Conservation (phyloP, 1,284 basidiomycete species). For the Naganishia sp. region DNA sequence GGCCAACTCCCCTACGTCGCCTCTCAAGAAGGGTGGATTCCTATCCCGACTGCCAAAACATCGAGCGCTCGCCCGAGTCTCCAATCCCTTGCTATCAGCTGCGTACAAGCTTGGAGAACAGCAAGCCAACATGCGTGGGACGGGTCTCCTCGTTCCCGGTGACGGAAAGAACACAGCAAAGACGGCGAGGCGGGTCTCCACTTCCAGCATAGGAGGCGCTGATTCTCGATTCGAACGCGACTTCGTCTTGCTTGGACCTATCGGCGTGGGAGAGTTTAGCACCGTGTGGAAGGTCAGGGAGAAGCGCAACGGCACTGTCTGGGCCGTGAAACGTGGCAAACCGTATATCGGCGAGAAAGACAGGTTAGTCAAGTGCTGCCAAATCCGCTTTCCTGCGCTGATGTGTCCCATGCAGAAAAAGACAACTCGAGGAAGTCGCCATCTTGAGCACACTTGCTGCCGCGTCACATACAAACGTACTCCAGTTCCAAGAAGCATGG, state of each 20-base stretch:
- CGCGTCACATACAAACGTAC: conserved; percentile 68
- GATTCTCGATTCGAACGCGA: conserved; percentile 48
- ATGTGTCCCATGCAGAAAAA: conserved; percentile 60
- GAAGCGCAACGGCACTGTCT: conserved; percentile 65
- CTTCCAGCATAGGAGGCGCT: conserved; percentile 21
- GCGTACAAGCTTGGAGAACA: conserved; percentile 40
- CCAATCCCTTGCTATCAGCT: conserved; percentile 51
- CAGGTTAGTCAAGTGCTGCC: conserved; percentile 61
- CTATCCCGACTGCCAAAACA: conserved; percentile 30
- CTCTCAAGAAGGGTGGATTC: conserved; percentile 25
- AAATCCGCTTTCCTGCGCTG: conserved; percentile 32
- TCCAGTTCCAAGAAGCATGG: conserved; percentile 91
- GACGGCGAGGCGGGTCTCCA: conserved; percentile 22
- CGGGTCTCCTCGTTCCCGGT: not conserved
- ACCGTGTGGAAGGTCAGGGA: conserved; percentile 85
- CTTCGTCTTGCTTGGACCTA: conserved; percentile 74
- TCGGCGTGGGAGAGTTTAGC: conserved; percentile 91
- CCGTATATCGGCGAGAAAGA: conserved; percentile 84
- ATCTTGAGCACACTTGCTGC: conserved; percentile 74
- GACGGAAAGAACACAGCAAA: conserved; percentile 10
- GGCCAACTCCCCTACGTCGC: conserved; percentile 29
- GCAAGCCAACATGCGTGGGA: conserved; percentile 16
- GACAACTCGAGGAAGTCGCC: conserved; percentile 90
- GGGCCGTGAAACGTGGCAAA: conserved; percentile 92
- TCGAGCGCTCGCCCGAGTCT: conserved; percentile 43